Conservation (phyloP, 805 yeast genomes). For the Saturnispora saitoi region DNA sequence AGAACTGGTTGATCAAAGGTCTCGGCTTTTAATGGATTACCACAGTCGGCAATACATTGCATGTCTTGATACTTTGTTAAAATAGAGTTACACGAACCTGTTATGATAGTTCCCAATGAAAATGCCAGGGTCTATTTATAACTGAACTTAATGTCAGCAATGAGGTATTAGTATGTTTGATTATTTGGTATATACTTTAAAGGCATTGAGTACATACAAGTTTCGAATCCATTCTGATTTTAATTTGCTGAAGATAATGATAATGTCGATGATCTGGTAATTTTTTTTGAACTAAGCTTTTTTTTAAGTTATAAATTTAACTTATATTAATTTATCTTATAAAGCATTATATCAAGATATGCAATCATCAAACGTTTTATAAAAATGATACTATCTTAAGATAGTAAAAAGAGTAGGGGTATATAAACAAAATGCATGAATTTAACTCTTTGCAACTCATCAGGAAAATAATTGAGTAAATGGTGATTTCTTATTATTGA, state of each 20-base stretch:
- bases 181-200: too few relatives aligned
- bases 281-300: too few relatives aligned
- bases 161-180: constrained; percentile 2
- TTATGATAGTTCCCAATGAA: constrained; percentile 47
- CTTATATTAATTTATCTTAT: too few relatives aligned
- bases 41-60: constrained; percentile 56
- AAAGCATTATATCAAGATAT: too few relatives aligned
- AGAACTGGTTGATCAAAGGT: constrained; percentile 70
- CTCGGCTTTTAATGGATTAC: constrained; percentile 36
- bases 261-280: too few relatives aligned
- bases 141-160: background rate
- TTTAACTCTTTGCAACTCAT: background rate
- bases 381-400: too few relatives aligned
- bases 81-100: constrained; percentile 68
- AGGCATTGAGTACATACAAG: background rate
- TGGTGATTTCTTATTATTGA: constrained; percentile 36
- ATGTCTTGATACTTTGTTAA: constrained; percentile 70
- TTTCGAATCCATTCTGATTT: too few relatives aligned
- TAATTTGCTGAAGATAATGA: too few relatives aligned
- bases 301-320: too few relatives aligned
- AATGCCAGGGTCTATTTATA: constrained; percentile 24
- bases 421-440: background rate
- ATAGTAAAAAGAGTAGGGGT: too few relatives aligned
- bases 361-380: too few relatives aligned
- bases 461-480: constrained; percentile 44